phyloP scores from a whole-genome alignment of 148 eudicot species.

The Rhododendron ovatum region DNA sequence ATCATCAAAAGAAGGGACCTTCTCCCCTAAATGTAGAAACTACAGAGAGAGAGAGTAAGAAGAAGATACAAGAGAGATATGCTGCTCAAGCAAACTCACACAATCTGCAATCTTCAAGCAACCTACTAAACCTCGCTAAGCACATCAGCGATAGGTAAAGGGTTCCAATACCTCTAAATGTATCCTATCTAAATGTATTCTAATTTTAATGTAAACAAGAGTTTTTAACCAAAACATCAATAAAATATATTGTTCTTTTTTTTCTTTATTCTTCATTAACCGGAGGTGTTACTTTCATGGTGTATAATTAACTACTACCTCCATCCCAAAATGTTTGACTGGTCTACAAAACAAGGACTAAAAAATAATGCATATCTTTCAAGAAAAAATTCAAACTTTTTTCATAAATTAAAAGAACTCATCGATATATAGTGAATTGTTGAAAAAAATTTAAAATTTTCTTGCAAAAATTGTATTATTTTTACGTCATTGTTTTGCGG shows the following conservation, averaged over 20 bases:
- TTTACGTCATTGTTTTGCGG: too few relatives aligned
- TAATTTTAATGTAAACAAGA: neutral
- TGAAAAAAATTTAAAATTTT: too few relatives aligned
- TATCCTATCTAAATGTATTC: neutral
- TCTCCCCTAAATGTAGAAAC: neutral
- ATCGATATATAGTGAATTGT: too few relatives aligned
- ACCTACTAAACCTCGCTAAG: neutral
- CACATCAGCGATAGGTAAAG: neutral
- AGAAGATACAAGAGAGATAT: neutral
- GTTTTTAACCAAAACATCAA: neutral
- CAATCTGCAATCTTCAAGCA: neutral
- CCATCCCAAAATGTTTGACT: too few relatives aligned
- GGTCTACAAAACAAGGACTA: too few relatives aligned
- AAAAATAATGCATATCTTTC: too few relatives aligned
- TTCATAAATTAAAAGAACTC: too few relatives aligned
- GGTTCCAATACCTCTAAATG: neutral
- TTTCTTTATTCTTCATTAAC: too few relatives aligned
- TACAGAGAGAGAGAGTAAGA: neutral
- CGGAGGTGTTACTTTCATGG: neutral
- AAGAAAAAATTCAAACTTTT: too few relatives aligned
- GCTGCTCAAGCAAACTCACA: neutral
- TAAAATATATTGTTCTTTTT: too few relatives aligned
- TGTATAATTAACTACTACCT: neutral
- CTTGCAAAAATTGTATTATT: too few relatives aligned
- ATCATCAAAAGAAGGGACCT: neutral